Base-by-base conservation (phyloP, 495 filamentous ascomycete genomes). In the Trichoderma reesei region DNA sequence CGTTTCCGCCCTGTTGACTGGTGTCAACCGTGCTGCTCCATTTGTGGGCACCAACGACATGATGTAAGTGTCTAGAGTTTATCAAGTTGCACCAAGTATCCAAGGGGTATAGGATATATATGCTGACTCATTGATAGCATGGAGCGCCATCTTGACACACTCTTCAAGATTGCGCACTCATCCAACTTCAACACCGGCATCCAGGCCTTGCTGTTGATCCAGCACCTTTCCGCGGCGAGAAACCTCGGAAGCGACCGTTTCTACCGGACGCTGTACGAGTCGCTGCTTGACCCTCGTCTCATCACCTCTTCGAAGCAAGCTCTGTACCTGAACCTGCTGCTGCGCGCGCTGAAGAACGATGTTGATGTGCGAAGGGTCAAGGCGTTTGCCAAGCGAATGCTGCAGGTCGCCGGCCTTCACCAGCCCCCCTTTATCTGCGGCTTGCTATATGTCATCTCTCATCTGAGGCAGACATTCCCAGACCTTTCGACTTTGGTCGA, bases 101-200 rank as follows among this genome's bases (percentile, higher is more conserved):
- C 8, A 18, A 20, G 36, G 65, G 61, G 62, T 68, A 18, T n/a
- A n/a, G n/a, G n/a, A n/a, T n/a, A n/a, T n/a, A n/a, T n/a, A n/a
- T n/a, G 69, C 72, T 37, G 64, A 71, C 37, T 11, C 20, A n/a
- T 18, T 33, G 0, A 3, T 62, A 85, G 83, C 38, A 82, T 97
- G 64, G 89, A 93, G 66, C 88, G 87, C 64, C 92, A 98, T 66
- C 83, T 98, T 65, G 90, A 97, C 71, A 96, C 92, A 3, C 79
- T 98, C 38, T 98, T 97, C 81, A 83, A 85, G 67, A 92, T 98
- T 67, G 95, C 94, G 0, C 93, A 98, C 73, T 97, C 94, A 0
- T 91, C 94, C 13, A 98, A 98, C 72, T 98, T 98, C 80, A 98
- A 97, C 77, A 98, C 95, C 8, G 92, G 91, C 71, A 90, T 98